phyloP scores from a whole-genome alignment of 768 basidiomycete genomes.

The Lactifluus subvellereus region DNA sequence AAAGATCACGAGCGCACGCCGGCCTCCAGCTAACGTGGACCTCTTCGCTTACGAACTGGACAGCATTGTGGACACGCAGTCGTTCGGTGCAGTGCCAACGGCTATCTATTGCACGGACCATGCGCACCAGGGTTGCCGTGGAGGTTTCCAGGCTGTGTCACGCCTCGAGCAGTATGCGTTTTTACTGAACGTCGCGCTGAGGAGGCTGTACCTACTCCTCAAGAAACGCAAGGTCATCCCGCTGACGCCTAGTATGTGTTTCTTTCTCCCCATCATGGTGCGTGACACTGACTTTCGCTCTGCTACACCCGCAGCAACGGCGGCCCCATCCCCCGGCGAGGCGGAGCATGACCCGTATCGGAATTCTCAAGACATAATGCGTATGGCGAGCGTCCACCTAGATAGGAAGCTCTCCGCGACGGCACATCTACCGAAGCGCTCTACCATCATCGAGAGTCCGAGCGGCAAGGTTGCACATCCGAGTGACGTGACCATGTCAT shows the following conservation, averaged over 20 bases:
- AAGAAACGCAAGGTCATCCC: slow-evolving; percentile 89
- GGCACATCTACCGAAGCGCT: slow-evolving; percentile 85
- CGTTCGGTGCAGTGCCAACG: slow-evolving; percentile 69
- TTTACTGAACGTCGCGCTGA: slow-evolving; percentile 89
- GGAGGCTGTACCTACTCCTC: slow-evolving; percentile 80
- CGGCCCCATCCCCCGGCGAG: slow-evolving; percentile 26
- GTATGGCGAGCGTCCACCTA: slow-evolving; percentile 89
- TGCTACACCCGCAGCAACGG: slow-evolving; percentile 30
- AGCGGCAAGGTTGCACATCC: slow-evolving; percentile 80
- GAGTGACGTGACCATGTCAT: slow-evolving; percentile 44
- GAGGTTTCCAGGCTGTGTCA: slow-evolving; percentile 87
- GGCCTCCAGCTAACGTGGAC: slow-evolving; percentile 76
- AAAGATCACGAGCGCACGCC: slow-evolving; percentile 58
- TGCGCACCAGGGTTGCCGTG: slow-evolving; percentile 55
- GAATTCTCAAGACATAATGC: slow-evolving; percentile 85
- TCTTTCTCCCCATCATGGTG: slow-evolving; percentile 8
- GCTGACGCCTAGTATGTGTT: slow-evolving; percentile 59
- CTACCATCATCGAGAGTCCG: slow-evolving; percentile 93
- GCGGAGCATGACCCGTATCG: slow-evolving; percentile 71
- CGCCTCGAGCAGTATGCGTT: slow-evolving; percentile 97
- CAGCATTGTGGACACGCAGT: slow-evolving; percentile 57
- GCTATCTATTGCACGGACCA: slow-evolving; percentile 77
- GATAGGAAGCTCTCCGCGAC: slow-evolving; percentile 95
- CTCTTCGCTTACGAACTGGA: slow-evolving; percentile 74
- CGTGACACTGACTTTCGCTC: slow-evolving; percentile 26